Percentiles rank a stretch among this genome's conserved stretches.
These are phyloP conservation scores for Colletotrichum spaethianum DNA, from an alignment of 2,329 filamentous ascomycete species.

Conservation along the genomic window DNA sequence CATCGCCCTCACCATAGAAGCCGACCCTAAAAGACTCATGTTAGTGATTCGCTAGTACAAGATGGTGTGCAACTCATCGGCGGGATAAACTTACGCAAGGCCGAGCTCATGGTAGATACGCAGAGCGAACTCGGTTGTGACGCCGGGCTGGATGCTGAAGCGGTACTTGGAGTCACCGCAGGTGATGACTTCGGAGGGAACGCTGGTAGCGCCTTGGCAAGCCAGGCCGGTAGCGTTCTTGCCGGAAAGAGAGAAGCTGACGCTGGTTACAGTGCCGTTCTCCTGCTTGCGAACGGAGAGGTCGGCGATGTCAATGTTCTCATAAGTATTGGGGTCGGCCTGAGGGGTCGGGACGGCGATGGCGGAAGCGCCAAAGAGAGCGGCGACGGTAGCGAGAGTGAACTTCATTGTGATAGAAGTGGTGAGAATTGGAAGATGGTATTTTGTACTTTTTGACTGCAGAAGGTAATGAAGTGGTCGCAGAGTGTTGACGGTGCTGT, in stretches of 20 bases:
- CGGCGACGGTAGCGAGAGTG: constrained; percentile 40
- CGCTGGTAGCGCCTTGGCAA: constrained; percentile 36
- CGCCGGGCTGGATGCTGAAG: constrained; percentile 45
- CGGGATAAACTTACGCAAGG: constrained; percentile 42
- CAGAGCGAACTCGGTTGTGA: constrained; percentile 41
- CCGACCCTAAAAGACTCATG: constrained; percentile 31
- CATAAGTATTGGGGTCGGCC: constrained; percentile 22
- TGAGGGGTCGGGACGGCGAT: constrained; percentile 40
- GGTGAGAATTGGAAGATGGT: not conserved
- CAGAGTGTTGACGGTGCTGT: not conserved
- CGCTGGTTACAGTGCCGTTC: constrained; percentile 37
- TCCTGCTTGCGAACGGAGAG: constrained; percentile 45
- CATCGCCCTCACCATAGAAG: constrained; percentile 42
- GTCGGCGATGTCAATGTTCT: constrained; percentile 46
- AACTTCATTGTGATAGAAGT: constrained; percentile 44
- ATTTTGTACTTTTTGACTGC: not conserved
- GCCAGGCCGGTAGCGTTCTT: constrained; percentile 38
- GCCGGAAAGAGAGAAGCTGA: constrained; percentile 45
- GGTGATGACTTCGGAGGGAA: constrained; percentile 44
- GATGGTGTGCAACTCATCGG: not conserved
- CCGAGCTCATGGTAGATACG: constrained; percentile 45
- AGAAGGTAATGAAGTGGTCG: not conserved
- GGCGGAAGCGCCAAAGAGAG: constrained; percentile 43
- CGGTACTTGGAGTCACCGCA: constrained; percentile 49
- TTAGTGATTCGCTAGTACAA: not conserved